Base-by-base conservation (phyloP, 495 filamentous ascomycete genomes). In the Aspergillus conjunctus region DNA sequence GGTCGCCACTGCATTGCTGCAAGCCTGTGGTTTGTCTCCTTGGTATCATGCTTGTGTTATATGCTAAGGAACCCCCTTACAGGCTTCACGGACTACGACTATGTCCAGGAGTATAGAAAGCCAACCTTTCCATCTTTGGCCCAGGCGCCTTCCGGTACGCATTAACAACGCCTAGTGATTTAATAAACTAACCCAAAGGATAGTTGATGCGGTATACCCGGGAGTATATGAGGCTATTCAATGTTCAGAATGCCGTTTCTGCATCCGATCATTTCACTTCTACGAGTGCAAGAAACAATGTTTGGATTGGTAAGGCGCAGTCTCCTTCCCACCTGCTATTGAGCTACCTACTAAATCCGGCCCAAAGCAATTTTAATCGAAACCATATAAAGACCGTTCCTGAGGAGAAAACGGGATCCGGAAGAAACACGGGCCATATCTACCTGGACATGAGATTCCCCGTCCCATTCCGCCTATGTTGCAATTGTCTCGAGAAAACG, bases 61-160 rank as follows among this genome's bases (percentile, higher is more conserved):
- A 11, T 18, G 7, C 30, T 56, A 26, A 43, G 26, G 11, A 17
- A 21, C 14, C 7, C 7, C 20, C 15, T 4, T 15, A 8, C 12
- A 59, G 56, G 48, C 37, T 34, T 59, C 32, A 44, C 48, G 22
- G 56, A 59, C 21, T 59, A 59, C 12, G 56, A 59, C 21, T 59
- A 52, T 32, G 56, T 59, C 5, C 56, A 59, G 22, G 56, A 59
- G 37, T 33, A 59, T 41, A 17, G 56, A 59, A 49, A 45, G 22
- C 56, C 56, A 45, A 52, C 56, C 2, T 53, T 59, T n/a, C 56
- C 56, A 32, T 59, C 56, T 45, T 18, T 59, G n/a, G 56, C 48
- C 26, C 48, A 48, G 15, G 56, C 56, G 31, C 56, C 56, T 8
- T 33, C 41, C 20, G 56, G 56, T 59, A 59, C 17, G 55, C 4